phyloP scores from a whole-genome alignment of 768 basidiomycete species.

The Psilocybe cubensis region DNA sequence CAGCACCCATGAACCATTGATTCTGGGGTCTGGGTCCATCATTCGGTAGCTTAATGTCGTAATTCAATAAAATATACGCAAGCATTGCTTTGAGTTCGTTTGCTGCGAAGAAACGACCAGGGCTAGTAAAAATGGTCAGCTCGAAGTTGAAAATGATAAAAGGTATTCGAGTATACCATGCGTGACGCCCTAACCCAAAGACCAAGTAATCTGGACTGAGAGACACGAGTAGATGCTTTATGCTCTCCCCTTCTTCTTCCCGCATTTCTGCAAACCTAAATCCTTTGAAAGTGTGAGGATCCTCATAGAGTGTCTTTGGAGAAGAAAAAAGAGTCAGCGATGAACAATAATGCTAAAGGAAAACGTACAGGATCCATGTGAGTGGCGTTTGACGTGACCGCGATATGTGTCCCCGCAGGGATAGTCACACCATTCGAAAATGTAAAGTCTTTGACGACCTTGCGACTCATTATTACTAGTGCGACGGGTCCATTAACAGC shows the following conservation, averaged over 20 bases:
- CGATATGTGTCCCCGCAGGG: slow-evolving; percentile 40
- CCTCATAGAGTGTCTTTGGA: slow-evolving; percentile 15
- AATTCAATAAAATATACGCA: slow-evolving; percentile 42
- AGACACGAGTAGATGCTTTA: slow-evolving; percentile 27
- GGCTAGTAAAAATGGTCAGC: slow-evolving; percentile 9
- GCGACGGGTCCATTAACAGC: background rate
- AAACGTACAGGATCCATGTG: slow-evolving; percentile 30
- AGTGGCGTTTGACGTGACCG: slow-evolving; percentile 27
- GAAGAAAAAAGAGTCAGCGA: background rate
- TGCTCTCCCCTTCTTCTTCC: slow-evolving; percentile 16
- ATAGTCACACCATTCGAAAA: slow-evolving; percentile 46
- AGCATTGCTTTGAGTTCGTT: slow-evolving; percentile 31
- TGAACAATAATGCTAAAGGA: background rate
- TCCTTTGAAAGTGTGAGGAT: slow-evolving; percentile 42
- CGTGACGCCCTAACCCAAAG: slow-evolving; percentile 40
- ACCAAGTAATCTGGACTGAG: slow-evolving; percentile 29
- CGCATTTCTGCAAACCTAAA: slow-evolving; percentile 42
- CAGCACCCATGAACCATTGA: slow-evolving; percentile 16
- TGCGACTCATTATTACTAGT: slow-evolving; percentile 30
- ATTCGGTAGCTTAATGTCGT: slow-evolving; percentile 39
- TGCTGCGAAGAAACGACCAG: slow-evolving; percentile 49
- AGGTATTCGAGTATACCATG: slow-evolving; percentile 15
- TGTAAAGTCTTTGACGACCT: slow-evolving; percentile 41
- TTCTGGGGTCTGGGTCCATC: slow-evolving; percentile 29
- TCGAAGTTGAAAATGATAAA: background rate